Base-by-base conservation (phyloP, 2,329 filamentous ascomycete species). In the Aspergillus pseudotamarii region DNA sequence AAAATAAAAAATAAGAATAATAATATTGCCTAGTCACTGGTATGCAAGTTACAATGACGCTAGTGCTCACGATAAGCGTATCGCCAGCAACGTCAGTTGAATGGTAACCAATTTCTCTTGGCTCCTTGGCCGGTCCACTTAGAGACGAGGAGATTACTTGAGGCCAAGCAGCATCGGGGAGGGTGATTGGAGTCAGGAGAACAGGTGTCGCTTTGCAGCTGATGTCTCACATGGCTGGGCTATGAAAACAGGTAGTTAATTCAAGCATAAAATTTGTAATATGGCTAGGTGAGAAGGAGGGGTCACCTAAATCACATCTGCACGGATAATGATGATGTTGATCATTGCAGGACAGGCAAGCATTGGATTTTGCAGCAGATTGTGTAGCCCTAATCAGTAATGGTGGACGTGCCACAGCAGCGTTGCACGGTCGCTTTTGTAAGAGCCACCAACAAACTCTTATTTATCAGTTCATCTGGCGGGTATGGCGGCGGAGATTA, bases 71-170 rank as follows among this genome's bases (percentile, higher is more conserved):
- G 68, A 70, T 67, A 74, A 74, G 72, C 73, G 72, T 73, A 75
- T 75, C 74, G 73, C 73, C 71, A 74, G 71, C 67, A 72, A 71
- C 71, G 68, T 67, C 68, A 60, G 58, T 69, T 64, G 63, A 64
- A 71, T 69, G 66, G 64, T 71, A 67, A 66, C 62, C 64, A 59
- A 51, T 61, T 61, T 53, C 54, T 66, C 70, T 70, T 72, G 72
- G 72, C 66, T 58, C 57, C 64, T 69, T 69, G 68, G 67, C 67
- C 16, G 58, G 61, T 57, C 63, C 63, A 62, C 63, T 64, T 58
- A 59, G 58, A 23, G 57, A 64, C 61, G 60, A 57, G 41, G 58
- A 63, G 64, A 63, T 63, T 55, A 58, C 53, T 50, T 54, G 46
- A 43, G 19, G 48, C 53, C 58, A 58, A 62, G 59, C 50, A 51